Evolutionary conservation across 257 asterid species (phyloP).

Genomic region (Solanum arcanum): DNA sequence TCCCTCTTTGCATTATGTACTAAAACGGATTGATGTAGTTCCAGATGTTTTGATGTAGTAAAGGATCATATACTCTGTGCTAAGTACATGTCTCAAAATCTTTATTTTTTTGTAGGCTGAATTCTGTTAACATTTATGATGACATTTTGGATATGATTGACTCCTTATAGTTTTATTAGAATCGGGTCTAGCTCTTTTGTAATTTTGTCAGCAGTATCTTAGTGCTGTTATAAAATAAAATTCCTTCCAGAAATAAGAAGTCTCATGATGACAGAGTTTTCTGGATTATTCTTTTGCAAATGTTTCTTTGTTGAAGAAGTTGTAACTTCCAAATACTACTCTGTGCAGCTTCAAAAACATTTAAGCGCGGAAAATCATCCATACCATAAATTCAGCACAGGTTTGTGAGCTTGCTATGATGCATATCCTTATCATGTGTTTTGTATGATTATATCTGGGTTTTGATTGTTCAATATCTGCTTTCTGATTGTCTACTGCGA

Average conservation of each 20-base stretch:
- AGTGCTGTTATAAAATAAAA: not conserved
- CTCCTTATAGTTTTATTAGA: not conserved
- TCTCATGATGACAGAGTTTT: not conserved
- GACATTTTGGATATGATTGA: not conserved
- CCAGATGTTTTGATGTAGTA: not conserved
- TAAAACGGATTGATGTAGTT: not conserved
- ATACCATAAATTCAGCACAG: slow-evolving; percentile 97
- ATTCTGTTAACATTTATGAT: not conserved
- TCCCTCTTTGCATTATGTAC: not conserved
- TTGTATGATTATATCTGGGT: not conserved
- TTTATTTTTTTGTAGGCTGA: not conserved
- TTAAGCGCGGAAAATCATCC: slow-evolving; percentile 65
- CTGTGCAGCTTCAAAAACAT: slow-evolving; percentile 88
- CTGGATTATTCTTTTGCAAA: not conserved
- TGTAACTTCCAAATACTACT: not conserved
- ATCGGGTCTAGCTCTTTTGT: not conserved
- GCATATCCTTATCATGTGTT: not conserved
- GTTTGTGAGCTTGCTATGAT: slow-evolving; percentile 23
- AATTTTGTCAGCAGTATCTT: not conserved
- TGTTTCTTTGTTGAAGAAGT: slow-evolving; percentile 1
- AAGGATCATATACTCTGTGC: not conserved
- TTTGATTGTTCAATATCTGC: not conserved
- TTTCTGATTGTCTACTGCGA: not conserved
- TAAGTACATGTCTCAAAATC: not conserved
- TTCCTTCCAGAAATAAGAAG: not conserved